Percentiles rank a stretch among this genome's conserved stretches.
These are phyloP conservation scores for Phytophthora macrochlamydospora DNA, from an alignment of 352 stramenopile species.

Conservation along the genomic window DNA sequence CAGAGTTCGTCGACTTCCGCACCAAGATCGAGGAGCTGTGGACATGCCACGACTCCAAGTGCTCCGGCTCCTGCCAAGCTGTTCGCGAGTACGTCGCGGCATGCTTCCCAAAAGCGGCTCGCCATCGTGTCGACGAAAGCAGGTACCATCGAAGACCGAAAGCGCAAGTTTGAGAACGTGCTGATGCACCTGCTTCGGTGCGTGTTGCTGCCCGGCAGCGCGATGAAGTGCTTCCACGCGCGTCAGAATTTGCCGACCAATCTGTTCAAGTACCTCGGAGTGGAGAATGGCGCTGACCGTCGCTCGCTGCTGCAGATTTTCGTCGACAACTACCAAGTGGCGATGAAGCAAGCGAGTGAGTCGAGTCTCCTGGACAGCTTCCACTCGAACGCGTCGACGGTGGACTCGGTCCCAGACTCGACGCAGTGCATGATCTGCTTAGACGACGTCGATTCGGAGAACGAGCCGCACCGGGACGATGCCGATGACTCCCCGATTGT, in stretches of 20 bases:
- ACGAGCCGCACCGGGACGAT: slow-evolving; percentile 20
- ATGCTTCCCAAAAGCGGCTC: slow-evolving; percentile 69
- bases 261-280: slow-evolving; percentile 66
- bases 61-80: slow-evolving; percentile 66
- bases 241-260: slow-evolving; percentile 52
- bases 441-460: slow-evolving; percentile 48
- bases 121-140: slow-evolving; percentile 41
- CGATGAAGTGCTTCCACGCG: slow-evolving; percentile 69
- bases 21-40: slow-evolving; percentile 48
- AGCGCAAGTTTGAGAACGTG: slow-evolving; percentile 65
- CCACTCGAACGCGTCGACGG: slow-evolving; percentile 43
- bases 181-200: slow-evolving; percentile 69
- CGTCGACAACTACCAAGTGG: slow-evolving; percentile 57
- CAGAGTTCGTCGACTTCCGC: slow-evolving; percentile 64
- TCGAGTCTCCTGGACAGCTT: slow-evolving; percentile 35
- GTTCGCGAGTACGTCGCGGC: slow-evolving; percentile 64
- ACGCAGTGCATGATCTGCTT: slow-evolving; percentile 53
- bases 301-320: slow-evolving; percentile 75
- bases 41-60: slow-evolving; percentile 64
- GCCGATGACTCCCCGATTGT: slow-evolving; percentile 29
- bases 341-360: slow-evolving; percentile 20
- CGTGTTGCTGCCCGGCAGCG: slow-evolving; percentile 64
- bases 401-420: slow-evolving; percentile 39
- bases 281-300: slow-evolving; percentile 50
- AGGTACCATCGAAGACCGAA: slow-evolving; percentile 44